A percentile compares a stretch with the other conserved stretches of the same genome.
phyloP scores from a whole-genome alignment of 345 rosid genomes.

The Punica granatum region DNA sequence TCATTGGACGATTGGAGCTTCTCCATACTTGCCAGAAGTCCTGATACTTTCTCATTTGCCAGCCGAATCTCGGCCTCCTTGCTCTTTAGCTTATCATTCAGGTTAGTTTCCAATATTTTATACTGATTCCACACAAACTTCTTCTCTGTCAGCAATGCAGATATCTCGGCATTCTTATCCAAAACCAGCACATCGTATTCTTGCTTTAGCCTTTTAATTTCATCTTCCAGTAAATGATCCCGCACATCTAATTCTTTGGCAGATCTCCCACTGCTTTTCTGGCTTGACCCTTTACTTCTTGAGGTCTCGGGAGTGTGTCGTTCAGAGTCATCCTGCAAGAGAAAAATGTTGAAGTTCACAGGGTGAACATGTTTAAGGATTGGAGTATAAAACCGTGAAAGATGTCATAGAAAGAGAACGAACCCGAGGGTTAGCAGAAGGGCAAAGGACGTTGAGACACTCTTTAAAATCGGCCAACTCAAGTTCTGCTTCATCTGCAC shows the following conservation, averaged over 20 bases:
- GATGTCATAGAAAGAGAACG: slow-evolving; percentile 8
- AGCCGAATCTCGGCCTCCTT: slow-evolving; percentile 44
- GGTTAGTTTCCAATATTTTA: slow-evolving; percentile 41
- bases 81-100: slow-evolving; percentile 38
- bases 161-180: slow-evolving; percentile 43
- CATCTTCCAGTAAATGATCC: slow-evolving; percentile 22
- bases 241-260: not conserved
- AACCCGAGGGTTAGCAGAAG: slow-evolving; percentile 29
- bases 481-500: slow-evolving; percentile 51
- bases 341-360: slow-evolving; percentile 8
- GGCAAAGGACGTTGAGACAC: slow-evolving; percentile 42
- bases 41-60: slow-evolving; percentile 48
- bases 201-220: slow-evolving; percentile 40
- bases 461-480: slow-evolving; percentile 56
- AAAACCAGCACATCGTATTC: slow-evolving; percentile 49
- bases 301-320: slow-evolving; percentile 11
- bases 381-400: not conserved
- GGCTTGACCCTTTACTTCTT: slow-evolving; percentile 9
- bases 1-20: slow-evolving; percentile 44
- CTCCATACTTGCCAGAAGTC: slow-evolving; percentile 48
- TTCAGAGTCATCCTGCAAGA: slow-evolving; percentile 19
- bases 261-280: slow-evolving; percentile 17
- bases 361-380: not conserved
- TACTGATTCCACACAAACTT: slow-evolving; percentile 72
- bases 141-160: slow-evolving; percentile 51